These are phyloP conservation scores for Dictyostelium firmibasis DNA, from an alignment of 78 protist genomes.

Conservation along the genomic window DNA sequence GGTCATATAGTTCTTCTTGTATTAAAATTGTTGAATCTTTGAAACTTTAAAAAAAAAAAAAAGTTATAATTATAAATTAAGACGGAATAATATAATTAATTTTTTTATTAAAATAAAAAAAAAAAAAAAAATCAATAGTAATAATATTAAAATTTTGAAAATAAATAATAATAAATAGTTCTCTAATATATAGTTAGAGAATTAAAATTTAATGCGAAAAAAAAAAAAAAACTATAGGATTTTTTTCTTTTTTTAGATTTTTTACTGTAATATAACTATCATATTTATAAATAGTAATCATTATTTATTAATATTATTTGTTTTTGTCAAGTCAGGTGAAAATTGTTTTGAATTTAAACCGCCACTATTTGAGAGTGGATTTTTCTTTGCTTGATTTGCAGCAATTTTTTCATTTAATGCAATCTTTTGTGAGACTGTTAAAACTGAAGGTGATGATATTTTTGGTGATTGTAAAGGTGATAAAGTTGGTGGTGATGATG, in stretches of 20 bases:
- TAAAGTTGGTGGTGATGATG: not conserved
- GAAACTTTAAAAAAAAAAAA: slow-evolving; percentile 2
- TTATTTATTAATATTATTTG: not conserved
- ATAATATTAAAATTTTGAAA: not conserved
- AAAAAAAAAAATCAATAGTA: not conserved
- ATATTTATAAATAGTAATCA: not conserved
- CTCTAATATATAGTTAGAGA: not conserved
- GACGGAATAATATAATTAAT: not conserved
- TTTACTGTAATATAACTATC: not conserved
- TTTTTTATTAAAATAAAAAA: not conserved
- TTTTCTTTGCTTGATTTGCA: not conserved
- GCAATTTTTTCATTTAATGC: not conserved
- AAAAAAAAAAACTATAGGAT: not conserved
- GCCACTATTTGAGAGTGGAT: not conserved
- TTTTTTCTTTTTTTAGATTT: not conserved
- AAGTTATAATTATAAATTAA: not conserved
- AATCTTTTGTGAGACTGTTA: slow-evolving; percentile 14
- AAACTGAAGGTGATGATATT: slow-evolving; percentile 1
- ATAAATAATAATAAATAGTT: not conserved
- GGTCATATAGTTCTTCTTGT: slow-evolving; percentile 14
- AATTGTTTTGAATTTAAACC: not conserved
- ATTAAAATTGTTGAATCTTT: slow-evolving; percentile 14
- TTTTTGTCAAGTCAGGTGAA: not conserved
- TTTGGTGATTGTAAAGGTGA: not conserved
- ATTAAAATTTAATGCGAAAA: not conserved